Evolutionary conservation across 495 filamentous ascomycete genomes (phyloP).

Genomic region (Chaetomium fimeti): DNA sequence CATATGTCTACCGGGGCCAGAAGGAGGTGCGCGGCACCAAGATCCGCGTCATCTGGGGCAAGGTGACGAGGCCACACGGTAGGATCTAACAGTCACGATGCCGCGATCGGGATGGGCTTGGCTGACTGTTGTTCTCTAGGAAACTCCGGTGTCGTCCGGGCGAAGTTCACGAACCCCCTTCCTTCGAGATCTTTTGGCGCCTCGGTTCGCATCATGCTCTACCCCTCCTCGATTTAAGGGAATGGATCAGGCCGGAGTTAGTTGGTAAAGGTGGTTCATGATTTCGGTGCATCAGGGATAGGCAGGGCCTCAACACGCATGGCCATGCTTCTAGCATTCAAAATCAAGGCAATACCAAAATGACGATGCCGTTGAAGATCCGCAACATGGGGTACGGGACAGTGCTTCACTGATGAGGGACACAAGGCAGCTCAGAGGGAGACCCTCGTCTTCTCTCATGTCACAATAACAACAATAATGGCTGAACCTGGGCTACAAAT

Average conservation of each 20-base stretch:
- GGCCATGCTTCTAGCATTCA: slow-evolving; percentile 47
- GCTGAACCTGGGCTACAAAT: slow-evolving; percentile 30
- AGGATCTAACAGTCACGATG: slow-evolving; percentile 36
- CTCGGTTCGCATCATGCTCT: slow-evolving; percentile 96
- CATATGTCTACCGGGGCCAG: slow-evolving; percentile 93
- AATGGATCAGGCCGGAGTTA: slow-evolving; percentile 50
- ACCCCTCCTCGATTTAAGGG: slow-evolving; percentile 74
- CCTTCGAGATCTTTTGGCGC: slow-evolving; percentile 95
- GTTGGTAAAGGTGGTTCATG: slow-evolving; percentile 53
- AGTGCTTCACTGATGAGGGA: slow-evolving; percentile 26
- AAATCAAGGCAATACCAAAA: slow-evolving; percentile 46
- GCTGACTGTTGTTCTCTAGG: slow-evolving; percentile 49
- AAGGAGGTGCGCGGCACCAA: slow-evolving; percentile 92
- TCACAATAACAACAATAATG: slow-evolving; percentile 30
- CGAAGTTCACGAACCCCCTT: slow-evolving; percentile 92
- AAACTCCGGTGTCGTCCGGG: slow-evolving; percentile 94
- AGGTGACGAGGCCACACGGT: slow-evolving; percentile 93
- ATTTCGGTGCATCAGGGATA: slow-evolving; percentile 56
- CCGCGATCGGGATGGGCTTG: not conserved
- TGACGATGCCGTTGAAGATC: slow-evolving; percentile 40
- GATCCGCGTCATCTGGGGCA: slow-evolving; percentile 99
- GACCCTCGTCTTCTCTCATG: slow-evolving; percentile 21
- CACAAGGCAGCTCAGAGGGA: slow-evolving; percentile 25
- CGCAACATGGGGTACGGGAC: slow-evolving; percentile 31
- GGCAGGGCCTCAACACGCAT: slow-evolving; percentile 49